Conservation (phyloP, 768 basidiomycete species). For the Coprinopsis cinerea region DNA sequence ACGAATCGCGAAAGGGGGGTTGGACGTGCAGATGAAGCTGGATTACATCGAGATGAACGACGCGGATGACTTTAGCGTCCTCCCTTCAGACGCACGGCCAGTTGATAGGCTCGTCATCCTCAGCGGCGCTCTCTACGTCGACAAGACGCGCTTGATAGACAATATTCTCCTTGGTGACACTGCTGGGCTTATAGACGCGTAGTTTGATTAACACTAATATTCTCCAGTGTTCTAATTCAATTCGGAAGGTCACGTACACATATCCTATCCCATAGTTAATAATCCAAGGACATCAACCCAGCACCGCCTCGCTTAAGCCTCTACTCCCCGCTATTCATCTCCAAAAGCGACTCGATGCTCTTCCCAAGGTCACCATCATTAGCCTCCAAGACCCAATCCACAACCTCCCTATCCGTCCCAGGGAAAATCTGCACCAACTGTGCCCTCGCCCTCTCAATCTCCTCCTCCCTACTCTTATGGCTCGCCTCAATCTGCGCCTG, state of each 20-base stretch:
- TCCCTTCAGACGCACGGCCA: conserved; percentile 32
- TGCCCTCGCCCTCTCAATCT: conserved; percentile 61
- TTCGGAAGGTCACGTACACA: too few species aligned
- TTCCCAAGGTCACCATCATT: conserved; percentile 83
- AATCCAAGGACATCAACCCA: not conserved
- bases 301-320: too few species aligned
- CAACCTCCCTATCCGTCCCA: conserved; percentile 69
- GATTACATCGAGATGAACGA: conserved; percentile 93
- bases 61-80: conserved; percentile 61
- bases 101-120: conserved; percentile 49
- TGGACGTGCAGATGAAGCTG: conserved; percentile 49
- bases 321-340: conserved; percentile 52
- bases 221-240: not conserved
- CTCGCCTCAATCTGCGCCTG: conserved; percentile 77
- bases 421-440: conserved; percentile 92
- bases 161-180: conserved; percentile 73
- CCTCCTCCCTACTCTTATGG: conserved; percentile 46
- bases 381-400: conserved; percentile 86
- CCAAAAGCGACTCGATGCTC: conserved; percentile 82
- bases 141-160: conserved; percentile 87
- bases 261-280: not conserved
- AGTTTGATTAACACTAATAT: not conserved
- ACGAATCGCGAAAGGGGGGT: conserved; percentile 25
- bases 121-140: conserved; percentile 85
- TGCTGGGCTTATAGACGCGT: conserved; percentile 19